Conservation (phyloP, 2,329 filamentous ascomycete species). For the Exserohilum turcica region DNA sequence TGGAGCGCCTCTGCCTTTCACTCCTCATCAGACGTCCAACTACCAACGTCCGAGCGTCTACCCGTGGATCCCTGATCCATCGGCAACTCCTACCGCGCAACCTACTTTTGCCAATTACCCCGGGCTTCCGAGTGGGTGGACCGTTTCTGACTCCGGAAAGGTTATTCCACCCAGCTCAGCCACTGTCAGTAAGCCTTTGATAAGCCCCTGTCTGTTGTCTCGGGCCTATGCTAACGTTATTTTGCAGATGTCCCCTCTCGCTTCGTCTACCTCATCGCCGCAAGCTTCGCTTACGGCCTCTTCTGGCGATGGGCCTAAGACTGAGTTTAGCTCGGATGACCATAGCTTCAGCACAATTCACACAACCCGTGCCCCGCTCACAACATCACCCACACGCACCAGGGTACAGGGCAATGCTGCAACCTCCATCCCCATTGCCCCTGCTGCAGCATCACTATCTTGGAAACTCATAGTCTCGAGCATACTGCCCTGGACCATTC, state of each 20-base stretch:
- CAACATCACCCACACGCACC: conserved; percentile 6
- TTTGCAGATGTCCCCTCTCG: conserved; percentile 57
- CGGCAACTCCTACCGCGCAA: conserved; percentile 57
- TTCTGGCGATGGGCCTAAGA: conserved; percentile 35
- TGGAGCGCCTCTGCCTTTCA: conserved; percentile 70
- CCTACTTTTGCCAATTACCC: conserved; percentile 54
- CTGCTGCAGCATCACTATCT: conserved; percentile 1
- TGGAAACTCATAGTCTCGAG: conserved; percentile 4
- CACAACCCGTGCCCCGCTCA: conserved; percentile 34
- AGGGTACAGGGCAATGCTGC: conserved; percentile 18
- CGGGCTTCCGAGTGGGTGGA: conserved; percentile 78
- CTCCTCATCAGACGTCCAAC: conserved; percentile 62
- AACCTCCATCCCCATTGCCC: conserved; percentile 10
- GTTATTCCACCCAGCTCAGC: conserved; percentile 74
- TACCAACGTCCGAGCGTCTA: conserved; percentile 49
- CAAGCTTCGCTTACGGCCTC: conserved; percentile 44
- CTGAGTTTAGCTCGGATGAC: conserved; percentile 54
- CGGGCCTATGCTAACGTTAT: conserved; percentile 20
- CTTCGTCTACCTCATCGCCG: conserved; percentile 59
- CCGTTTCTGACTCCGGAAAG: conserved; percentile 78
- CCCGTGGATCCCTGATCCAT: conserved; percentile 68
- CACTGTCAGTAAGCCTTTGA: conserved; percentile 64
- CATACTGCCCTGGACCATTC: conserved; percentile 9
- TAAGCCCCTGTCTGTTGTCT: conserved; percentile 7
- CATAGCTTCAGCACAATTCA: conserved; percentile 57